phyloP scores from a whole-genome alignment of 208 protist species.

The Leishmania turanica region DNA sequence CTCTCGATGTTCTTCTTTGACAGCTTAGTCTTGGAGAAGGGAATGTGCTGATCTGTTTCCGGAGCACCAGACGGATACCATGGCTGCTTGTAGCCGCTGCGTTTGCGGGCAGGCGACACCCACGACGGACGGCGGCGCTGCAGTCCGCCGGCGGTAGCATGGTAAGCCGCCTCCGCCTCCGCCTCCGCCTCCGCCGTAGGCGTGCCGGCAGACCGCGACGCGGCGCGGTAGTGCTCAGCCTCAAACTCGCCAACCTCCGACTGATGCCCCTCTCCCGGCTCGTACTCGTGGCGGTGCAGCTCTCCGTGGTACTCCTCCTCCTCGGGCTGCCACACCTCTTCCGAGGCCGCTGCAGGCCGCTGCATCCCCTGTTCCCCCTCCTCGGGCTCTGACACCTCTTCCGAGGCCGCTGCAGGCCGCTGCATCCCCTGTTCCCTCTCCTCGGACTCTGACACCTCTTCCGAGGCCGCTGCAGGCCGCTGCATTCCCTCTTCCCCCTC shows the following conservation, averaged over 20 bases:
- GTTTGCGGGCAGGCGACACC: background rate
- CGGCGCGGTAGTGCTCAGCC: constrained; percentile 5
- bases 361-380: too few relatives aligned
- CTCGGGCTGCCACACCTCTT: background rate
- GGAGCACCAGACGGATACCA: constrained; percentile 68
- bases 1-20: constrained; percentile 59
- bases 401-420: too few relatives aligned
- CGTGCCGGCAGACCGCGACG: constrained; percentile 24
- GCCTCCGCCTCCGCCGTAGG: background rate
- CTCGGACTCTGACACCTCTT: background rate
- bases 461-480: too few relatives aligned
- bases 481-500: background rate
- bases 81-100: constrained; percentile 49
- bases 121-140: constrained; percentile 19
- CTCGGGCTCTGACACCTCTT: background rate
- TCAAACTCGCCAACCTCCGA: constrained; percentile 17
- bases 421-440: background rate
- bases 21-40: constrained; percentile 70
- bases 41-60: constrained; percentile 56
- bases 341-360: too few relatives aligned
- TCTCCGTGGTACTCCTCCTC: constrained; percentile 12
- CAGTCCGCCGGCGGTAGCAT: background rate
- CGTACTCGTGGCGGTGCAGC: background rate
- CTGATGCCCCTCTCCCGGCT: constrained; percentile 6
- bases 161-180: constrained; percentile 14